Evolutionary conservation across 2,329 filamentous ascomycete species (phyloP), one percentile per base, ranked within the genome.

Genomic region (Monosporascus sp.): DNA sequence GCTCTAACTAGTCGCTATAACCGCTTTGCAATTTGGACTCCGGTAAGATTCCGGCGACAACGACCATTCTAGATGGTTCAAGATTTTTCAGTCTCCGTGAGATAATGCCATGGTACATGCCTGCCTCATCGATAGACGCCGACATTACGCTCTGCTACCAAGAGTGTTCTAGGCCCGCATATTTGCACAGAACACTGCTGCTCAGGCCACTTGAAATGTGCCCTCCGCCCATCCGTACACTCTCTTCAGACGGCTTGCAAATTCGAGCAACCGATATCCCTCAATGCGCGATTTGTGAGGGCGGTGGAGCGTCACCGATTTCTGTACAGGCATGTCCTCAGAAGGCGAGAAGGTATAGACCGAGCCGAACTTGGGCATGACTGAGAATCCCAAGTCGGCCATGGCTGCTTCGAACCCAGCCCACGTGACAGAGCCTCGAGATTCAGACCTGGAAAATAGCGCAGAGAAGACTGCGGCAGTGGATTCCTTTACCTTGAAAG

Each of bases 341-440:
- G 71, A 65, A 0, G 71, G 71, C 0, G 49, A 44, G 51, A 75
- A 75, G 0, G 69, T 76, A 55, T 70, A 75, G 2, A 73, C 66
- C 0, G 75, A 77, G 3, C 74, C 74, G 37, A 68, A 68, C 52
- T 66, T 72, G 1, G 73, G 70, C 2, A 68, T 9, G 2, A 76
- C 62, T 0, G 70, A 71, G 55, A 78, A 78, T 2, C 66, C 68
- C 37, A 76, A 35, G 6, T 73, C 71, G 0, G 57, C 63, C 69
- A 78, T 72, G 22, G 73, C 75, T 1, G 64, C 58, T 49, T 70
- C 66, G 27, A 79, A 78, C 0, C 64, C 62, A 0, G 54, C 39
- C 73, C 72, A 75, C 47, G 46, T 58, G 1, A 74, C 58, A 0
- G 68, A 63, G 0, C 68, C 60, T 1, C 67, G 66, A 0, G 67